Evolutionary conservation across 2,329 filamentous ascomycete genomes (phyloP), one percentile per base, ranked within the genome.

Genomic region (Aspergillus sp.): DNA sequence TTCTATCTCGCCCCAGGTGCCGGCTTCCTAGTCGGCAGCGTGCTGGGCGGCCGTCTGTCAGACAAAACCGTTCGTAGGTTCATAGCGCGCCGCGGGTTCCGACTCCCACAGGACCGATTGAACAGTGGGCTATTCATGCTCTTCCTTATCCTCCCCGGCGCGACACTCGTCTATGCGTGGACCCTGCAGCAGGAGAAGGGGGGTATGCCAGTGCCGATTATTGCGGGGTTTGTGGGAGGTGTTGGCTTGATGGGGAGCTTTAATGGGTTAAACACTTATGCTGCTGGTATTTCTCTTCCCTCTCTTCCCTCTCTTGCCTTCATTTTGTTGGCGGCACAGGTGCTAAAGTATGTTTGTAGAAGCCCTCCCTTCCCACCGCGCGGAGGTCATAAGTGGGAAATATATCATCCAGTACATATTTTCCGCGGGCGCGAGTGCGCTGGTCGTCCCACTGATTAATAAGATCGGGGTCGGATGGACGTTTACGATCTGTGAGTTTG

Each of bases 381-480:
- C 86, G 9, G 89, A 93, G 67, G 89, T 93, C 3, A 86, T 91
- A 53, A 88, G 89, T 1, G 88, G 89, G 1, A 95, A 95, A 71
- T 95, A 93, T 71, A 85, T 91, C 61, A 78, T 90, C 38, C 81
- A 91, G 24, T 95, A 93, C 73, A 68, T 91, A 3, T 89, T 91
- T 61, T 89, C 86, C 1, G 89, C 89, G 11, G 78, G 82, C 3
- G 88, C 84, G 0, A 89, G 85, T 6, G 90, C 88, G 0, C 83
- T 85, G 0, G 89, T 90, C 58, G 77, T 93, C 53, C 91, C 91
- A 0, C 84, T 88, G 9, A 83, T 93, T 30, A 76, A 90, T 57
- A 77, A 74, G 24, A 89, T 93, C 55, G 90, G 91, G 4, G 86
- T 93, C 0, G 91, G 90, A 0, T 92, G 89, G 88, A 91, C 91